phyloP scores from a whole-genome alignment of 2,329 filamentous ascomycete species.

The Ilyonectria destructans region DNA sequence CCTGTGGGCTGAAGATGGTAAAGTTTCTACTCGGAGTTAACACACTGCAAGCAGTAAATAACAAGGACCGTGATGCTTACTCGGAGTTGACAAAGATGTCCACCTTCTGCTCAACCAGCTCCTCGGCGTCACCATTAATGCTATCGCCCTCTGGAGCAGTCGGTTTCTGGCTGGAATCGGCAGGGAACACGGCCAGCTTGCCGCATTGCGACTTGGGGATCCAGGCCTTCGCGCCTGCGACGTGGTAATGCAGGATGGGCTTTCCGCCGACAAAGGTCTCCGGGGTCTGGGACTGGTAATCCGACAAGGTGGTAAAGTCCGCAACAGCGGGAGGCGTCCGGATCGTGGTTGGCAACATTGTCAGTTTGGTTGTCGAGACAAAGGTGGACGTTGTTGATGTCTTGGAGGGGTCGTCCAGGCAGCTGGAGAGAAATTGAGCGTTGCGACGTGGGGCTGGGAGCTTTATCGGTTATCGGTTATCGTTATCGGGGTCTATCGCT shows the following conservation, averaged over 20 bases:
- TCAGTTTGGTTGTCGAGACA: constrained; percentile 5
- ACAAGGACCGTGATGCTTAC: constrained; percentile 55
- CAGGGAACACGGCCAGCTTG: constrained; percentile 69
- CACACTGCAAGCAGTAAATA: too few species aligned
- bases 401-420: constrained; percentile 43
- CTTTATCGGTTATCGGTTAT: constrained; percentile 43
- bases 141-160: constrained; percentile 44
- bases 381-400: constrained; percentile 19
- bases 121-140: constrained; percentile 53
- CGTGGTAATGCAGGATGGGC: constrained; percentile 79
- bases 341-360: constrained; percentile 69
- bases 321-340: constrained; percentile 69
- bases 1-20: constrained; percentile 74
- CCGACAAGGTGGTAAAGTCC: constrained; percentile 76
- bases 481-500: constrained; percentile 40
- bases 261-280: constrained; percentile 80
- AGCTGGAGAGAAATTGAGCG: constrained; percentile 43
- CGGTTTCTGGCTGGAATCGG: constrained; percentile 54
- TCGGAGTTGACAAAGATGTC: constrained; percentile 74
- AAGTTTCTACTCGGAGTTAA: constrained; percentile 59
- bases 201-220: constrained; percentile 70
- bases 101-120: constrained; percentile 64
- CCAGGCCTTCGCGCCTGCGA: constrained; percentile 70
- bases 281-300: constrained; percentile 82
- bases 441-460: constrained; percentile 37